Conservation (phyloP, 192 early-diverging fungal species). For the Mortierella claussenii region DNA sequence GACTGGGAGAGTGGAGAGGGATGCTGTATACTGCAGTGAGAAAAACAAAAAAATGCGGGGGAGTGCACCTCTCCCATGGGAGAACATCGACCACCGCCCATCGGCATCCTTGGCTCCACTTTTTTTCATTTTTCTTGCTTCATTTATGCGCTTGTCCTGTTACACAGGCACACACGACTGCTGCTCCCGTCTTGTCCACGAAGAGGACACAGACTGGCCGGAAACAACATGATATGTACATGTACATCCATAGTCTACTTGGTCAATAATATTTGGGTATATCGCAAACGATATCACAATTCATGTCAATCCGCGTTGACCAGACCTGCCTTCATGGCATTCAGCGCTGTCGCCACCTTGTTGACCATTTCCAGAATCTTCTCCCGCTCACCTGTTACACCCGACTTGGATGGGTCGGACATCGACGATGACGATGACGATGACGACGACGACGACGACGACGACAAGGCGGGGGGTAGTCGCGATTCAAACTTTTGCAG, state of each 20-base stretch:
- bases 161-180: conserved; percentile 7
- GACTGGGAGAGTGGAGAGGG: no score
- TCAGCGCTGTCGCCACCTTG: conserved; percentile 24
- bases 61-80: conserved; percentile 1
- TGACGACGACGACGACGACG: no score
- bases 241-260: no score
- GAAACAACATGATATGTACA: no score
- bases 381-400: conserved; percentile 22
- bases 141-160: conserved; percentile 1
- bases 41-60: conserved; percentile 27
- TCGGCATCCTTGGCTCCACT: conserved; percentile 22
- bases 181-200: no score
- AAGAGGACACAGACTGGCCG: no score
- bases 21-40: no score
- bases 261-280: no score
- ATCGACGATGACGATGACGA: not conserved
- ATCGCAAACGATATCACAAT: no score
- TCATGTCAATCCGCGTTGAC: not conserved
- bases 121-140: conserved; percentile 24
- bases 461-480: conserved; percentile 4
- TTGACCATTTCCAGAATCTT: conserved; percentile 26
- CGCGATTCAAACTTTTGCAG: conserved; percentile 27
- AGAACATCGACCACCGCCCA: no score
- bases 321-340: conserved; percentile 22
- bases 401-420: no score